Evolutionary conservation across 495 filamentous ascomycete genomes (phyloP).

Genomic region (Lasiosphaeria hispida): DNA sequence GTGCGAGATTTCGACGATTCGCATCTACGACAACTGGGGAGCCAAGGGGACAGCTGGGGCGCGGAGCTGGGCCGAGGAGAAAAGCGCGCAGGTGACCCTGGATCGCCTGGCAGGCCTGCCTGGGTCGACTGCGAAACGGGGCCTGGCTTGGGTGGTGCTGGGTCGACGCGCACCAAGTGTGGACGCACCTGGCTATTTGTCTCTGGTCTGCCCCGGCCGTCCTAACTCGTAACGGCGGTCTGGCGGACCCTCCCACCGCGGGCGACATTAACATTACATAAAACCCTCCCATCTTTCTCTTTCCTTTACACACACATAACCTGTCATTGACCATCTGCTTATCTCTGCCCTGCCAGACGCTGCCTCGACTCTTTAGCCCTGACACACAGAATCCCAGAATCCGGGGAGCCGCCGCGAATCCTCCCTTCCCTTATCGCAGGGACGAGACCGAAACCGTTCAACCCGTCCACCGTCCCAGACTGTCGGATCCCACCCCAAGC

Average conservation of each 20-base stretch:
- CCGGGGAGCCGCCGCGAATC: constrained; percentile 32
- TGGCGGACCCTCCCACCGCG: constrained; percentile 34
- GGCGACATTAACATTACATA: constrained; percentile 53
- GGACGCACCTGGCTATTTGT: constrained; percentile 19
- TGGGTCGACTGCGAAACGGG: constrained; percentile 23
- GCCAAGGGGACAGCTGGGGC: neutral
- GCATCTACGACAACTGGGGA: neutral
- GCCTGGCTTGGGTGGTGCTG: constrained; percentile 10
- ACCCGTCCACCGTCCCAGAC: constrained; percentile 35
- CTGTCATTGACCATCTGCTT: constrained; percentile 44
- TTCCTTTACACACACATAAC: constrained; percentile 47
- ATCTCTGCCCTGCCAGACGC: constrained; percentile 31
- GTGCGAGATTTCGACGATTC: neutral
- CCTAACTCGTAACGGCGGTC: constrained; percentile 22
- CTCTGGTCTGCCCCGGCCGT: constrained; percentile 20
- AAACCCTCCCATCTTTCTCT: constrained; percentile 49
- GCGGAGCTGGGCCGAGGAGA: constrained; percentile 17
- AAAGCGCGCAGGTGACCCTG: constrained; percentile 22
- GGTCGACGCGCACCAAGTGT: constrained; percentile 17
- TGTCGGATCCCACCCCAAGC: constrained; percentile 40
- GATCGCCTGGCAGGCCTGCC: neutral
- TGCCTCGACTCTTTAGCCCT: constrained; percentile 36
- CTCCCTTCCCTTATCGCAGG: constrained; percentile 34
- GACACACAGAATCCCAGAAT: constrained; percentile 37
- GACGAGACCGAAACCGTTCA: constrained; percentile 15